Conservation (phyloP, 306 rosid species). For the Argentina anserina region DNA sequence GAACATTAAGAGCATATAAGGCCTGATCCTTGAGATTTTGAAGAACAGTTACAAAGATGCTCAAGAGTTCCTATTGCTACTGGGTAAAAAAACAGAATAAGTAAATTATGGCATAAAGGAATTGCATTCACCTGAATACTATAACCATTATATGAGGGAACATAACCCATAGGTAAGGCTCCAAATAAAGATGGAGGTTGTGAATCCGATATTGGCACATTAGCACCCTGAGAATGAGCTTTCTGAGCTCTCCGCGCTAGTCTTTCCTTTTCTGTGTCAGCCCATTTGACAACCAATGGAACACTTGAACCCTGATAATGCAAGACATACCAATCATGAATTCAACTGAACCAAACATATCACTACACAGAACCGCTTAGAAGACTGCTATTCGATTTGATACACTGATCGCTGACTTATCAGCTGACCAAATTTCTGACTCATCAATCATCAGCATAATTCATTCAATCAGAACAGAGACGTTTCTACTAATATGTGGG, state of each 20-base stretch:
- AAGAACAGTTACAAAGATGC: no score
- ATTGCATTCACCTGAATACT: conserved; percentile 96
- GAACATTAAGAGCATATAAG: not conserved
- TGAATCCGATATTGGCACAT: conserved; percentile 53
- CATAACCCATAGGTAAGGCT: conserved; percentile 86
- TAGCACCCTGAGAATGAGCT: conserved; percentile 83
- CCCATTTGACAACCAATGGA: conserved; percentile 99
- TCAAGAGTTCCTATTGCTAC: no score
- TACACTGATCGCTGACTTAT: not conserved
- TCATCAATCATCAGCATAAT: not conserved
- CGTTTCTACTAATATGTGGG: not conserved
- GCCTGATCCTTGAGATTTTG: not conserved
- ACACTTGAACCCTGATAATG: conserved; percentile 79
- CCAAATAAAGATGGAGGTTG: conserved; percentile 91
- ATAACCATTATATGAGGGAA: conserved; percentile 88
- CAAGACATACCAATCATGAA: conserved; percentile 26
- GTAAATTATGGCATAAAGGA: no score
- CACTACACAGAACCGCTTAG: not conserved
- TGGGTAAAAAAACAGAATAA: no score
- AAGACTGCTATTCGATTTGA: not conserved
- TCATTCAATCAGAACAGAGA: not conserved
- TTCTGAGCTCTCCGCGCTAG: conserved; percentile 97
- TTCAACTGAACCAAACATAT: conserved; percentile 4
- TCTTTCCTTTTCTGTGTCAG: conserved; percentile 98
- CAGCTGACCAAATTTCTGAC: not conserved